Evolutionary conservation across 805 yeast genomes (phyloP).

Genomic region (Pichia pseudocactophila): DNA sequence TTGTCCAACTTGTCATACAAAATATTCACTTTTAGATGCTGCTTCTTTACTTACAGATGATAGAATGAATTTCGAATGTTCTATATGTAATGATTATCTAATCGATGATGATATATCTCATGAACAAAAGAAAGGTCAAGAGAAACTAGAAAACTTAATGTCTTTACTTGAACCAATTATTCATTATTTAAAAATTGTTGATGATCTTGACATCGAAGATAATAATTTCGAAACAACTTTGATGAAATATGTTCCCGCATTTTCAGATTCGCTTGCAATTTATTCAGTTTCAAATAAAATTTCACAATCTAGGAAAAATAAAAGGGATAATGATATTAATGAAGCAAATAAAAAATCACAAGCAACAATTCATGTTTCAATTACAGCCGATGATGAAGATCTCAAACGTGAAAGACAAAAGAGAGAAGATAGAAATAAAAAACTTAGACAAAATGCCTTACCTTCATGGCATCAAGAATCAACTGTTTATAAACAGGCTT

Average conservation of each 20-base stretch:
- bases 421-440: constrained; percentile 57
- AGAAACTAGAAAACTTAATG: constrained; percentile 76
- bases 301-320: constrained; percentile 16
- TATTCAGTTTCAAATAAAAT: constrained; percentile 49
- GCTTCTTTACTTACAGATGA: constrained; percentile 74
- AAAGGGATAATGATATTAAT: constrained; percentile 20
- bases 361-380: constrained; percentile 83
- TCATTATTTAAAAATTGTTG: constrained; percentile 70
- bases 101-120: constrained; percentile 84
- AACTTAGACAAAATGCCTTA: constrained; percentile 82
- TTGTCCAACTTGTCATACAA: constrained; percentile 77
- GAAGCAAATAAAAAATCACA: constrained; percentile 42
- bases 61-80: constrained; percentile 73
- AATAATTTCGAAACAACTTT: constrained; percentile 83
- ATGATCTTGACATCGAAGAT: constrained; percentile 72
- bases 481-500: constrained; percentile 67
- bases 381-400: constrained; percentile 79
- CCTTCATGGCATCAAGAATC: constrained; percentile 95
- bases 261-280: constrained; percentile 57
- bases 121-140: constrained; percentile 74
- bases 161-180: constrained; percentile 83
- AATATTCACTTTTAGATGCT: constrained; percentile 82
- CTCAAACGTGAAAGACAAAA: constrained; percentile 52
- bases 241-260: constrained; percentile 78
- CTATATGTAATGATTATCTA: constrained; percentile 67